Conservation (phyloP, 1,284 basidiomycete genomes). For the Mycena citricolor region DNA sequence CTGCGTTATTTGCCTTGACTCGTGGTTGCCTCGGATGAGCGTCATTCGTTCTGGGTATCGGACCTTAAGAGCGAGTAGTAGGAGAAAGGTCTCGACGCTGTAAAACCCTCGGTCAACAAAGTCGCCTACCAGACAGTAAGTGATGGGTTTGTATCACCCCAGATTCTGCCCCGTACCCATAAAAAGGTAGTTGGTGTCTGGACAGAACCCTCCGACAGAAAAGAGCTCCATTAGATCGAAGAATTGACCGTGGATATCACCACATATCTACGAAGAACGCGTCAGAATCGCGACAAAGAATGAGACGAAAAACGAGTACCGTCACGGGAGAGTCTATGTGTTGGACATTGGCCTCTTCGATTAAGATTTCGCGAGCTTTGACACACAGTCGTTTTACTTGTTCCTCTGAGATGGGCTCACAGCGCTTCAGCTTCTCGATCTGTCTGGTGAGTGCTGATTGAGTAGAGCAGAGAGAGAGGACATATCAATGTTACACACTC, state of each 20-base stretch:
- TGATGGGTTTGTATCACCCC: no score
- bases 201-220: conserved; percentile 92
- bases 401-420: conserved; percentile 91
- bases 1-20: conserved; percentile 98
- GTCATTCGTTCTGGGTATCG: conserved; percentile 98
- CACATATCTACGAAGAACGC: conserved; percentile 74
- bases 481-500: conserved; percentile 31
- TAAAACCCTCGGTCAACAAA: conserved; percentile 98
- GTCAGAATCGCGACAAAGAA: conserved; percentile 19
- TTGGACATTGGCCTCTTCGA: conserved; percentile 98
- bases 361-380: conserved; percentile 93
- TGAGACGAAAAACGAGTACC: conserved; percentile 52
- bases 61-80: conserved; percentile 94
- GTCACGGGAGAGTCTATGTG: conserved; percentile 96
- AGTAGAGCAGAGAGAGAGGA: conserved; percentile 1
- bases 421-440: conserved; percentile 87
- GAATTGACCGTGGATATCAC: conserved; percentile 99
- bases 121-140: conserved; percentile 61
- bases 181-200: conserved; percentile 97
- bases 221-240: conserved; percentile 98
- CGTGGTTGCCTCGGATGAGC: conserved; percentile 97
- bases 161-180: conserved; percentile 72
- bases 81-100: conserved; percentile 94
- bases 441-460: no score
- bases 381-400: conserved; percentile 92